These are phyloP conservation scores for Senecio squalidus DNA, from an alignment of 140 eudicot genomes.

Conservation along the genomic window DNA sequence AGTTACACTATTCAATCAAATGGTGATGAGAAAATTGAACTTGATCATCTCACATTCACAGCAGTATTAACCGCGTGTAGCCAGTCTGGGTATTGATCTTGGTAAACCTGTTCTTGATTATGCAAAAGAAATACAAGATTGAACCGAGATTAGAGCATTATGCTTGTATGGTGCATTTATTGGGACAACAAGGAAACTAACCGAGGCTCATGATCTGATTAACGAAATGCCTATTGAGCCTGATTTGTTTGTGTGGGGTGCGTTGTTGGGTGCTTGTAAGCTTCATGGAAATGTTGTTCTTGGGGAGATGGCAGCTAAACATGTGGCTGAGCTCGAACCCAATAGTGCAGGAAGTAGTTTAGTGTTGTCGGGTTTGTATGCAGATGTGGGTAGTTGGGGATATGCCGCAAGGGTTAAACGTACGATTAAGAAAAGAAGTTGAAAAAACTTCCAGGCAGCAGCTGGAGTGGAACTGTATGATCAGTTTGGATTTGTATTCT, in stretches of 20 bases:
- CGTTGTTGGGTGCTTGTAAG: constrained; percentile 77
- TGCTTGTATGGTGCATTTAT: constrained; percentile 75
- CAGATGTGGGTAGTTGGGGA: constrained; percentile 62
- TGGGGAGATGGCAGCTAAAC: constrained; percentile 65
- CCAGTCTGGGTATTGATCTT: constrained; percentile 48
- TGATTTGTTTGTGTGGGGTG: constrained; percentile 86
- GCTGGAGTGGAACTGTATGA: constrained; percentile 47
- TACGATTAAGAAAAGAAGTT: constrained; percentile 58
- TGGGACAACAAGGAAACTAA: constrained; percentile 58
- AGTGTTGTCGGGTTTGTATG: constrained; percentile 59
- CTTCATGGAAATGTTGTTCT: constrained; percentile 52
- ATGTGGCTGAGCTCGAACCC: constrained; percentile 64
- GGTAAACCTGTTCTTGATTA: constrained; percentile 49
- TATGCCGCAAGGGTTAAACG: constrained; percentile 48
- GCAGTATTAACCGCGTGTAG: constrained; percentile 74
- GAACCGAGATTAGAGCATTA: constrained; percentile 73
- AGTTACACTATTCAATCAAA: constrained; percentile 45
- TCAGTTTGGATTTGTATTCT: not conserved
- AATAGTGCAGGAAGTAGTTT: constrained; percentile 65
- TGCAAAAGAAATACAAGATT: constrained; percentile 54
- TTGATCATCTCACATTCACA: constrained; percentile 67
- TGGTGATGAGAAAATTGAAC: constrained; percentile 43
- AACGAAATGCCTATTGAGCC: constrained; percentile 49
- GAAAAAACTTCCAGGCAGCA: constrained; percentile 49
- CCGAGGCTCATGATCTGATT: constrained; percentile 56